These are phyloP conservation scores for Aspergillus flavus DNA, from an alignment of 2,329 filamentous ascomycete species.

Conservation along the genomic window DNA sequence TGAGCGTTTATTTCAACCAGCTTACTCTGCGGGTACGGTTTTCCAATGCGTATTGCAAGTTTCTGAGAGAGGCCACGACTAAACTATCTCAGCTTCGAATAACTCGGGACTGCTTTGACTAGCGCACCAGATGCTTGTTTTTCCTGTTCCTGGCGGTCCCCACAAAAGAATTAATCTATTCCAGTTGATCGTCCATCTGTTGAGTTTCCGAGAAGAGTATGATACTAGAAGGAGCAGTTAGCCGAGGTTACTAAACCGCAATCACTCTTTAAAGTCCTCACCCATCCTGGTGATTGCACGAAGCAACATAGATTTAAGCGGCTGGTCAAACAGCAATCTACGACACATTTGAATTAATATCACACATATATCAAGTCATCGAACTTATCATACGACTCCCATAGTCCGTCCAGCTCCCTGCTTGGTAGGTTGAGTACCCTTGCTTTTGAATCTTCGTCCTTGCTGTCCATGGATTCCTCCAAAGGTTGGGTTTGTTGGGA, in stretches of 20 bases:
- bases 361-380: background rate
- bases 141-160: slow-evolving; percentile 91
- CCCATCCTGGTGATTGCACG: slow-evolving; percentile 44
- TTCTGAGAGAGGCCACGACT: slow-evolving; percentile 53
- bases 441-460: slow-evolving; percentile 34
- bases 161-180: slow-evolving; percentile 74
- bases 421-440: slow-evolving; percentile 41
- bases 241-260: background rate
- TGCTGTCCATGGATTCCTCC: slow-evolving; percentile 17
- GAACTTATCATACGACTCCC: slow-evolving; percentile 42
- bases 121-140: slow-evolving; percentile 58
- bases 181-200: slow-evolving; percentile 46
- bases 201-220: slow-evolving; percentile 37
- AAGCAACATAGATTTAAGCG: slow-evolving; percentile 45
- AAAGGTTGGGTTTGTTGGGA: slow-evolving; percentile 23
- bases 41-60: slow-evolving; percentile 50
- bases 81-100: slow-evolving; percentile 3
- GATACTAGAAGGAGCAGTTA: slow-evolving; percentile 23
- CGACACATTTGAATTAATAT: background rate
- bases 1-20: slow-evolving; percentile 52
- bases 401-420: slow-evolving; percentile 43
- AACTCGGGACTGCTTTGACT: background rate
- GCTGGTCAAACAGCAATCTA: slow-evolving; percentile 47
- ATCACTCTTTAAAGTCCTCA: slow-evolving; percentile 13
- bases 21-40: slow-evolving; percentile 42